These are phyloP conservation scores for Sporopachydermia cereana DNA, from an alignment of 1,139 yeast genomes.

Conservation along the genomic window DNA sequence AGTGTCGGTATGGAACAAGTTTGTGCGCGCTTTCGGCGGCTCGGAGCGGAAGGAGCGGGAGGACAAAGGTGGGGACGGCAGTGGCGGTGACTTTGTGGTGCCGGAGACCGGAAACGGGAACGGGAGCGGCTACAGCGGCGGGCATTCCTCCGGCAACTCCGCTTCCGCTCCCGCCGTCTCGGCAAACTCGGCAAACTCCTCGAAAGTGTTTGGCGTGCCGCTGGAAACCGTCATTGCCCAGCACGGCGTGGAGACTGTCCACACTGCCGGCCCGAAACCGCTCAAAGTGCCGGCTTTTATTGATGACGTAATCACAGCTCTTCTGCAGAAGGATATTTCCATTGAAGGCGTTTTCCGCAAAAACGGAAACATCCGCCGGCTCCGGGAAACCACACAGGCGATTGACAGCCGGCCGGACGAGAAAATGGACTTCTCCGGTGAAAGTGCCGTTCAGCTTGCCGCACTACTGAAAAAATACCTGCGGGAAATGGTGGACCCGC, in stretches of 20 bases:
- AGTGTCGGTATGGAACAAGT: constrained; percentile 69
- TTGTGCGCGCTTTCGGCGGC: constrained; percentile 31
- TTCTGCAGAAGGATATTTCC: constrained; percentile 89
- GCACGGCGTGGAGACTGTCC: constrained; percentile 77
- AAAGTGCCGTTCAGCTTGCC: constrained; percentile 86
- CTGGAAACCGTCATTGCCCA: constrained; percentile 57
- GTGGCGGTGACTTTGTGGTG: constrained; percentile 25
- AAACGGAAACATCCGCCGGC: constrained; percentile 84
- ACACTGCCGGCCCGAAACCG: constrained; percentile 78
- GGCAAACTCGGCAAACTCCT: constrained; percentile 11
- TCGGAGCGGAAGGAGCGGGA: constrained; percentile 6
- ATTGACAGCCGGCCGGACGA: constrained; percentile 67
- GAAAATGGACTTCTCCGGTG: constrained; percentile 62
- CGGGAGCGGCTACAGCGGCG: constrained; percentile 13
- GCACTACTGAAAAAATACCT: constrained; percentile 87
- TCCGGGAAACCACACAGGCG: constrained; percentile 61
- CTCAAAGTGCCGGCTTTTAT: constrained; percentile 75
- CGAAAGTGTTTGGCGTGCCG: constrained; percentile 68
- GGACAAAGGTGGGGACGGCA: neutral
- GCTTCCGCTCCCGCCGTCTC: constrained; percentile 13
- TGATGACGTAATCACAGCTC: constrained; percentile 75
- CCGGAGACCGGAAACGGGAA: constrained; percentile 18
- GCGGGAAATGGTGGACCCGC: constrained; percentile 86
- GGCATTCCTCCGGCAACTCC: neutral
- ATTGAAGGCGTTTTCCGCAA: constrained; percentile 94